Conservation (phyloP, 1,284 basidiomycete species). For the Ustilago trichophora region DNA sequence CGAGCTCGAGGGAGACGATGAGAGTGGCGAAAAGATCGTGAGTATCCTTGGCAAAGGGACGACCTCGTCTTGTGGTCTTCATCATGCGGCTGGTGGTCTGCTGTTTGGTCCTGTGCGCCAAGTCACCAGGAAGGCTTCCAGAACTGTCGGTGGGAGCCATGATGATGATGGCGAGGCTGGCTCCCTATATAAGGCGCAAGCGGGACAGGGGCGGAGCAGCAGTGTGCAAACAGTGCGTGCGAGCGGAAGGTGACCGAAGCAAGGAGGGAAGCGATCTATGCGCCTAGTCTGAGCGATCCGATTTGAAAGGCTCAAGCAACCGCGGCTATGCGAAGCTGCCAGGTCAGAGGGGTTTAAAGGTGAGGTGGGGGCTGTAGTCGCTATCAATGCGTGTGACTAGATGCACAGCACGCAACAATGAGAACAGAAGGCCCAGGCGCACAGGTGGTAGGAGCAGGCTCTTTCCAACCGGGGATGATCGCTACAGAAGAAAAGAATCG, state of each 20-base stretch:
- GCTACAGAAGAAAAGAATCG: not conserved
- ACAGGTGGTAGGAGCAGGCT: not conserved
- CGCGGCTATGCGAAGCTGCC: not conserved
- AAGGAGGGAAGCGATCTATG: no score
- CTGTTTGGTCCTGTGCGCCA: constrained; percentile 53
- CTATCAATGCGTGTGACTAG: not conserved
- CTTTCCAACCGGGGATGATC: not conserved
- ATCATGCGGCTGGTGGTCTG: constrained; percentile 63
- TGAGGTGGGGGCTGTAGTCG: no score
- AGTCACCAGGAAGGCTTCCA: constrained; percentile 38
- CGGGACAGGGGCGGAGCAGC: not conserved
- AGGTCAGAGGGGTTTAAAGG: no score
- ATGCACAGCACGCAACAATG: not conserved
- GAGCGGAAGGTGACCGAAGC: no score
- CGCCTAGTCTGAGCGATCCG: no score
- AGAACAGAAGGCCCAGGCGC: not conserved
- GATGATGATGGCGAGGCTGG: not conserved
- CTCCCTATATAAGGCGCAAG: constrained; percentile 10
- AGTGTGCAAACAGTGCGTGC: no score
- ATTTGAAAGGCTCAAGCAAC: constrained; percentile 1
- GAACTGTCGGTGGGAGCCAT: constrained; percentile 45
- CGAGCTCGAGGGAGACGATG: constrained; percentile 88
- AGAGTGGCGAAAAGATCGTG: constrained; percentile 97
- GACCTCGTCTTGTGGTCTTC: constrained; percentile 59
- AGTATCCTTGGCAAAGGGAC: constrained; percentile 75